phyloP scores from a whole-genome alignment of 2,329 filamentous ascomycete genomes.

The Pseudogymnoascus sp. region DNA sequence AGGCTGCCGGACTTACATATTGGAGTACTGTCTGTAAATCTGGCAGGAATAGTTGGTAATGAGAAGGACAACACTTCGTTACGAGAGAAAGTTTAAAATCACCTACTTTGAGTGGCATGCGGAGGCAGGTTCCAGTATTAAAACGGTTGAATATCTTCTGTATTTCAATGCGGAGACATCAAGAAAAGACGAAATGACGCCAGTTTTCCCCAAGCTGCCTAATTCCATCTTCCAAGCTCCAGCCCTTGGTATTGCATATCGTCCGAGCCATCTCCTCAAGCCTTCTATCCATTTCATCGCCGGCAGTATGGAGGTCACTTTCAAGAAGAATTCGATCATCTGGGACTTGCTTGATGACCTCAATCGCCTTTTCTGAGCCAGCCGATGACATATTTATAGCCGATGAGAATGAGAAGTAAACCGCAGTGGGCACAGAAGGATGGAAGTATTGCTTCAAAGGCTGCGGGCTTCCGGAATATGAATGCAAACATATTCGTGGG shows the following conservation, averaged over 20 bases:
- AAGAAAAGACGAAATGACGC: slow-evolving; percentile 50
- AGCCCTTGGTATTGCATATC: slow-evolving; percentile 71
- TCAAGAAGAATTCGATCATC: slow-evolving; percentile 76
- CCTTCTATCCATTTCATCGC: slow-evolving; percentile 67
- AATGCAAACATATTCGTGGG: slow-evolving; percentile 86
- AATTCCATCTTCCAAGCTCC: slow-evolving; percentile 66
- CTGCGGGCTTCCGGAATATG: slow-evolving; percentile 73
- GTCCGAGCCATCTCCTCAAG: slow-evolving; percentile 69
- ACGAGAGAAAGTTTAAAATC: not conserved
- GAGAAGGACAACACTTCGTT: not conserved
- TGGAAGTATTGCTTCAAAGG: slow-evolving; percentile 71
- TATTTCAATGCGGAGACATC: not conserved
- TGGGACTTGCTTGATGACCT: slow-evolving; percentile 65
- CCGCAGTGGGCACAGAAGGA: slow-evolving; percentile 60
- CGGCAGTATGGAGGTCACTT: slow-evolving; percentile 82
- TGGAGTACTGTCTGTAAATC: no score
- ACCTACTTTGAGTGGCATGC: not conserved
- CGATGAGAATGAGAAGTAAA: slow-evolving; percentile 85
- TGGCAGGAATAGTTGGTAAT: not conserved
- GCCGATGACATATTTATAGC: slow-evolving; percentile 66
- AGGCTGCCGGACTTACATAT: not conserved
- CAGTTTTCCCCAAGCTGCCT: slow-evolving; percentile 65
- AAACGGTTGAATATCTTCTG: not conserved
- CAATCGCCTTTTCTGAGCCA: slow-evolving; percentile 39
- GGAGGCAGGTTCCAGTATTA: not conserved